Evolutionary conservation across 108 stramenopile species (phyloP).

Genomic region (Halocafeteria seosinensis): DNA sequence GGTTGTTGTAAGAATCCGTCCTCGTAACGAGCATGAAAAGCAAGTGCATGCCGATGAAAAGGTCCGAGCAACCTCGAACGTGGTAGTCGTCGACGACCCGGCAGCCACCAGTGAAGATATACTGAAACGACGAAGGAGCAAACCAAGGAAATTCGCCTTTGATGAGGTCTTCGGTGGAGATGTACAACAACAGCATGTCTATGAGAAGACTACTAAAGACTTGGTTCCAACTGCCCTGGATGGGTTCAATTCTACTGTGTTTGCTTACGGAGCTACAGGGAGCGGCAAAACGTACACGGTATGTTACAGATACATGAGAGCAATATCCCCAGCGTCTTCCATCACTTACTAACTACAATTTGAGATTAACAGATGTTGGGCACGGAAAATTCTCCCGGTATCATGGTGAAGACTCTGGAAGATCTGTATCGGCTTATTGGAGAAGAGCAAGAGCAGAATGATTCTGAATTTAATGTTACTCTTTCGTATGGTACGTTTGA

Average conservation of each 20-base stretch:
- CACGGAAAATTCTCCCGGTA: slow-evolving; percentile 5
- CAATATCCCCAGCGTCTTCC: slow-evolving; percentile 1
- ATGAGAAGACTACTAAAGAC: slow-evolving; percentile 20
- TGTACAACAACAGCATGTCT: slow-evolving; percentile 6
- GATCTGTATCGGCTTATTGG: slow-evolving; percentile 19
- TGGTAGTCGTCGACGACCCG: slow-evolving; percentile 37
- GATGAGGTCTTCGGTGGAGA: slow-evolving; percentile 27
- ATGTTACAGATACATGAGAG: slow-evolving; percentile 23
- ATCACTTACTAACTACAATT: background rate
- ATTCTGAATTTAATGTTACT: slow-evolving; percentile 15
- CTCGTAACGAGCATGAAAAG: no score
- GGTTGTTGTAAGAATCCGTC: no score
- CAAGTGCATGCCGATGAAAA: no score
- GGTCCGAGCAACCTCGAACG: no score
- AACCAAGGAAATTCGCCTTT: slow-evolving; percentile 38
- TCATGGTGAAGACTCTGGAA: slow-evolving; percentile 31
- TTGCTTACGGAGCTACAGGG: slow-evolving; percentile 35
- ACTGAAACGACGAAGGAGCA: slow-evolving; percentile 14
- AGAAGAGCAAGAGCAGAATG: background rate
- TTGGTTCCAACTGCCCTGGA: slow-evolving; percentile 22
- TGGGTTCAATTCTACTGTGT: slow-evolving; percentile 33
- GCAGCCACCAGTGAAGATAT: slow-evolving; percentile 19
- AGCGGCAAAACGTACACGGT: slow-evolving; percentile 40
- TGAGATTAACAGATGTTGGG: no score
- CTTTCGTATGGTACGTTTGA: no score